phyloP scores from a whole-genome alignment of 208 protist genomes.

The Trypanosoma vivax region DNA sequence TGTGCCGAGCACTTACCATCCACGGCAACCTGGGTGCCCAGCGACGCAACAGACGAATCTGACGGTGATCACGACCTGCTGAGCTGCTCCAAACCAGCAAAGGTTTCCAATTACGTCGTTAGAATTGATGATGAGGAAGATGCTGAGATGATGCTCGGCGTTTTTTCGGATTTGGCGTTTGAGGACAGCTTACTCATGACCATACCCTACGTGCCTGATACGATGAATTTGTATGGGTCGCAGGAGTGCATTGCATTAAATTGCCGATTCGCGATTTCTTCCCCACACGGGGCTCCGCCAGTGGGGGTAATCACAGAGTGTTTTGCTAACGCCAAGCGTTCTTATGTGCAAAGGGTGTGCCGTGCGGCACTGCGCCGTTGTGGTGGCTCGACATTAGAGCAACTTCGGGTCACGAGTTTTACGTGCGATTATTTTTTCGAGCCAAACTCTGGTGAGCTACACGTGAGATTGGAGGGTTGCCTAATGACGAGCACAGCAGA shows the following conservation, averaged over 20 bases:
- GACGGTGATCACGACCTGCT: constrained; percentile 10
- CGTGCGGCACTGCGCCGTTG: constrained; percentile 51
- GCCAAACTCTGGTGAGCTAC: constrained; percentile 66
- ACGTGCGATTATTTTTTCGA: constrained; percentile 63
- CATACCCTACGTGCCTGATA: constrained; percentile 74
- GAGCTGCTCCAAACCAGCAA: constrained; percentile 7
- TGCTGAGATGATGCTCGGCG: constrained; percentile 80
- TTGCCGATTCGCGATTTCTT: constrained; percentile 50
- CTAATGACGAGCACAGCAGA: constrained; percentile 46
- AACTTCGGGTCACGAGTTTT: constrained; percentile 54
- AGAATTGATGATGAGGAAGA: constrained; percentile 88
- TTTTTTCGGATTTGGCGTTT: constrained; percentile 46
- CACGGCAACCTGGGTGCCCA: constrained; percentile 8
- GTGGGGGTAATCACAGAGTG: constrained; percentile 65
- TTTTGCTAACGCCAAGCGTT: constrained; percentile 70
- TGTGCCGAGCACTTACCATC: neutral
- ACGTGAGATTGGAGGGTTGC: constrained; percentile 72
- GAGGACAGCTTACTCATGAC: constrained; percentile 74
- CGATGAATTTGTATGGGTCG: constrained; percentile 46
- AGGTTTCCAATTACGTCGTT: constrained; percentile 58
- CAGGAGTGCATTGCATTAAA: constrained; percentile 68
- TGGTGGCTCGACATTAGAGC: constrained; percentile 16
- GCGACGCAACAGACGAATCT: constrained; percentile 11
- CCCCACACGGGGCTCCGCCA: constrained; percentile 22
- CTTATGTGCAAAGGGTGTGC: constrained; percentile 62